Percentiles rank a stretch among this genome's conserved stretches.
These are phyloP conservation scores for Calonectria pseudoturangicola DNA, from an alignment of 2,329 filamentous ascomycete species.

Conservation along the genomic window DNA sequence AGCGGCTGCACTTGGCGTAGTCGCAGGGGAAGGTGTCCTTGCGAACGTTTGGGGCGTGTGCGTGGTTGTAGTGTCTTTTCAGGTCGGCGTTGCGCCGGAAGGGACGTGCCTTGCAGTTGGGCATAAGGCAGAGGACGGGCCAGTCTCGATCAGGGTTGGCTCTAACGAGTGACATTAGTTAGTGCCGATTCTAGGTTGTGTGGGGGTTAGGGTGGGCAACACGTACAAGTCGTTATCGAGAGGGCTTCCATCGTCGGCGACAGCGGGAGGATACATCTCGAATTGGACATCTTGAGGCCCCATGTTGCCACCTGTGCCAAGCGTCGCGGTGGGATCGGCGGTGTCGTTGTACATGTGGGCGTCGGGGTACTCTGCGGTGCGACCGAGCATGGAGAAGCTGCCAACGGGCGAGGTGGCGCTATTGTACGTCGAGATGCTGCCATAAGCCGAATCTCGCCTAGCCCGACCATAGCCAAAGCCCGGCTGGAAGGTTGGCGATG, in stretches of 20 bases:
- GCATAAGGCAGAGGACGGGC: conserved; percentile 61
- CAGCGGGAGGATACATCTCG: conserved; percentile 4
- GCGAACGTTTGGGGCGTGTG: conserved; percentile 63
- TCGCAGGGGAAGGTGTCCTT: conserved; percentile 71
- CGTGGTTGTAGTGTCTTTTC: conserved; percentile 70
- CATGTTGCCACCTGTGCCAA: not conserved
- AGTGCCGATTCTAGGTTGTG: not conserved
- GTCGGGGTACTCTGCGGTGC: conserved; percentile 11
- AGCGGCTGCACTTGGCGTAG: conserved; percentile 68
- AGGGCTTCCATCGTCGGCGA: not conserved
- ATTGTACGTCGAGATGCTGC: conserved; percentile 18
- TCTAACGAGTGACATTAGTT: conserved; percentile 20
- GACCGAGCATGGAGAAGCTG: not conserved
- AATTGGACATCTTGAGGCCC: not conserved
- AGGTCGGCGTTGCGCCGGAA: conserved; percentile 74
- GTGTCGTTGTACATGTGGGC: not conserved
- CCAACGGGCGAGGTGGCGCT: conserved; percentile 23
- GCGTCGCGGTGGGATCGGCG: not conserved
- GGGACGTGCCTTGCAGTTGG: conserved; percentile 64
- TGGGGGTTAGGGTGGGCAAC: not conserved
- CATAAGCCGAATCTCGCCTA: conserved; percentile 24
- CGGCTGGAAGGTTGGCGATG: conserved; percentile 1
- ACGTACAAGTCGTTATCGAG: not conserved
- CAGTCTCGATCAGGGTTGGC: conserved; percentile 54
- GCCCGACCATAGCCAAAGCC: conserved; percentile 8